Evolutionary conservation across 805 yeast genomes (phyloP).

Genomic region (Metschnikowia chrysomelidarum): DNA sequence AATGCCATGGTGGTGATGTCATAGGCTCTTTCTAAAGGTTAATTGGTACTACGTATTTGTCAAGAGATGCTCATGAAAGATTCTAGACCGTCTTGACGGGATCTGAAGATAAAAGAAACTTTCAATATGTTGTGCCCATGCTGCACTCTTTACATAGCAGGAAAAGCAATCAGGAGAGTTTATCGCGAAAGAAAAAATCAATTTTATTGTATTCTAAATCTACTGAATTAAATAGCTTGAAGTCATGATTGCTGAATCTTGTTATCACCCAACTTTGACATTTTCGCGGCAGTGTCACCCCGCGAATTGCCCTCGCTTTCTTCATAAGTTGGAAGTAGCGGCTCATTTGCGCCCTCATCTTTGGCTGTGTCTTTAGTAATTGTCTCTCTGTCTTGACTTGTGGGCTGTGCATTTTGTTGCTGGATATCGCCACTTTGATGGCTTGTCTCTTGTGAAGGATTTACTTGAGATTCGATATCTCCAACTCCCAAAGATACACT

Average conservation of each 20-base stretch:
- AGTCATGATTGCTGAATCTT: conserved; percentile 36
- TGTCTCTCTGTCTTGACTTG: neutral
- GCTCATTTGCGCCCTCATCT: conserved; percentile 1
- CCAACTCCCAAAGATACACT: conserved; percentile 25
- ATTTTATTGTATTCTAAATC: no score
- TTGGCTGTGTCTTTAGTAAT: neutral
- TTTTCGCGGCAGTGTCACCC: conserved; percentile 6
- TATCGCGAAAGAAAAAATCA: no score
- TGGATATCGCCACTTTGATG: conserved; percentile 10
- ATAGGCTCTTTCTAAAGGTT: neutral
- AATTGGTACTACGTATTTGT: no score
- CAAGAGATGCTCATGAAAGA: no score
- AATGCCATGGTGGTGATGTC: conserved; percentile 63
- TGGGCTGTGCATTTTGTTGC: no score
- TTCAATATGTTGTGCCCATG: no score
- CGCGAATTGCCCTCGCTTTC: conserved; percentile 21
- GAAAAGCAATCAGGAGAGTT: no score
- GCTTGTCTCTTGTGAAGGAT: conserved; percentile 4
- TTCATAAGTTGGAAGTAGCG: conserved; percentile 26
- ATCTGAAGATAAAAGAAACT: no score
- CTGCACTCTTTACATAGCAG: no score
- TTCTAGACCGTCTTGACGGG: no score
- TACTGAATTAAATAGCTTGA: conserved; percentile 13
- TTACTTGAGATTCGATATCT: conserved; percentile 16
- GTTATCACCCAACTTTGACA: conserved; percentile 26